phyloP scores from a whole-genome alignment of 225 moss, liverwort and hornwort species.

The Lunularia cruciata region DNA sequence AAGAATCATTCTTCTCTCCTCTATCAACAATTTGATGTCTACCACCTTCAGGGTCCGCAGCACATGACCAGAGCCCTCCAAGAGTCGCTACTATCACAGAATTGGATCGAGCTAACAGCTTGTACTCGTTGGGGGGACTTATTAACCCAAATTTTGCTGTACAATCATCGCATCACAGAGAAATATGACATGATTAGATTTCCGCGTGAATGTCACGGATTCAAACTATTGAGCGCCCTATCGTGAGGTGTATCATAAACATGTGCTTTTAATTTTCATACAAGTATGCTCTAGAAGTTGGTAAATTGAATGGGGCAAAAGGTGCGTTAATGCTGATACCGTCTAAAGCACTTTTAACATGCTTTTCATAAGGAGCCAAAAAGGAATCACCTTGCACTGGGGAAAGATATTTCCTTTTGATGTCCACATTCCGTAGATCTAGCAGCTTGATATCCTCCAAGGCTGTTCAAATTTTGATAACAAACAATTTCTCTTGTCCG shows the following conservation, averaged over 20 bases:
- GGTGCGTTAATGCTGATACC: no score
- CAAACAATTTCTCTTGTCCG: background rate
- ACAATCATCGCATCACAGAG: background rate
- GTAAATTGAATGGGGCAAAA: no score
- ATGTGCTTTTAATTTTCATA: background rate
- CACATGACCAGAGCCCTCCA: constrained; percentile 57
- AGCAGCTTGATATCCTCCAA: constrained; percentile 54
- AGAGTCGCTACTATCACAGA: constrained; percentile 55
- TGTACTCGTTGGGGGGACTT: constrained; percentile 51
- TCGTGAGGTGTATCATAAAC: no score
- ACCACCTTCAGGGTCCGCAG: constrained; percentile 28
- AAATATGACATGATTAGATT: no score
- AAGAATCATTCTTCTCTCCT: constrained; percentile 30
- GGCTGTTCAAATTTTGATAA: constrained; percentile 36
- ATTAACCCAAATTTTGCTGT: constrained; percentile 66
- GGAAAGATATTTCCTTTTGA: constrained; percentile 47
- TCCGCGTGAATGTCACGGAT: no score
- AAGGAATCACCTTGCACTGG: constrained; percentile 66
- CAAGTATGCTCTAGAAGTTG: background rate
- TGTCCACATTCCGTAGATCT: constrained; percentile 55
- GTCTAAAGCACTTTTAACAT: no score
- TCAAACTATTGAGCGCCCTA: no score
- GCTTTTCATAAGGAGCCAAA: no score
- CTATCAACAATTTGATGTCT: background rate
- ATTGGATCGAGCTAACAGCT: constrained; percentile 59